Base-by-base conservation (phyloP, 176 grass and related monocot species). In the Tillandsia fasciculata region DNA sequence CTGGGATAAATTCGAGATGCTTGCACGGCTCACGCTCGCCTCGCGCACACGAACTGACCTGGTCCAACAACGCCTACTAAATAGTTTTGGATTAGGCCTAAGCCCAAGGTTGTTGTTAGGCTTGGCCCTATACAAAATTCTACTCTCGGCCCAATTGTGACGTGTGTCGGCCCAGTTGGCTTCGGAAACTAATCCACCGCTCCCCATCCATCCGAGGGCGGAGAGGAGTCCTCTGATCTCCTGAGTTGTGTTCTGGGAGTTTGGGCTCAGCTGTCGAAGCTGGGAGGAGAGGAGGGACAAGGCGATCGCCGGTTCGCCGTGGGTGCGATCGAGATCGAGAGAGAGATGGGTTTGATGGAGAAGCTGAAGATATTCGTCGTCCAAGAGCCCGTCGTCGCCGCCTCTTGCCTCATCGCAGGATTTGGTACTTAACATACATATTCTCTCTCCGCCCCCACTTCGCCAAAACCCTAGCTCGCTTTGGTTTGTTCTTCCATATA, bases 331-430 rank as follows among this genome's bases (percentile, higher is more conserved):
- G 33, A 42, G 70, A 74, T 1, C 14, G 68, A 72, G 13, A 47
- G 63, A 71, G 53, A 53, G 66, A 96, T 82, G 95, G 87, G 79
- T 49, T 59, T 94, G 63, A 86, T 86, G 84, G 70, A 83, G 29
- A 99, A 68, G 80, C 80, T 99, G 77, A 93, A 76, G 90, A 78
- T 99, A 68, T 99, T 94, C 70, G 82, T 85, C 8, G 82, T 86
- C 49, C 71, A 94, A 70, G 87, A 99, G 75, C 95, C 90, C 0
- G 84, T 99, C 57, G 87, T 94, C 18, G 76, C 87, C 49, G 87
- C 84, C n/a, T 99, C 95, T 27, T 94, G 87, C 67, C 84, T 94
- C 63, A 94, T 99, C 84, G 95, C 87, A 29, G 84, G 90, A 68
- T 78, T 99, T 23, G 95, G 95, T 99, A 82, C 49, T 42, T 42